Conservation (phyloP, 371 early-diverging fungal species). For the Mucor irregularis region DNA sequence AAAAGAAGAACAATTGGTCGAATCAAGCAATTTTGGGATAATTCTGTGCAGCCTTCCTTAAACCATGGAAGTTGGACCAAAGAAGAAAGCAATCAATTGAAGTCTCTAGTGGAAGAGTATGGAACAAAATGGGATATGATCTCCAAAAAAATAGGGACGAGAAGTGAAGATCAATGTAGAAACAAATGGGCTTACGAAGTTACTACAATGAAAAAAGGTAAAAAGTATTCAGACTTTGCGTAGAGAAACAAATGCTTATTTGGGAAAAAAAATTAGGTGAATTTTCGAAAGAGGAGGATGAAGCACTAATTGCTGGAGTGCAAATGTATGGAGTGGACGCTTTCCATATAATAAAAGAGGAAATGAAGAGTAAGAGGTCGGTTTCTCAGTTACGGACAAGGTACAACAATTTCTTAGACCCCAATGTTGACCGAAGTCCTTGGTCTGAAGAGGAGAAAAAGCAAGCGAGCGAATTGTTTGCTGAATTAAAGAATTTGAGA, state of each 20-base stretch:
- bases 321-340: conserved; percentile 9
- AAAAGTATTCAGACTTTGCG: no score
- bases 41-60: conserved; percentile 15
- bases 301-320: conserved; percentile 11
- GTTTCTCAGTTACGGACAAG: conserved; percentile 12
- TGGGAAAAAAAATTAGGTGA: conserved; percentile 1
- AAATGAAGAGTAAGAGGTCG: conserved; percentile 13
- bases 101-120: background rate
- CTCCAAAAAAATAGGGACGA: conserved; percentile 2
- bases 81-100: conserved; percentile 6
- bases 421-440: conserved; percentile 35
- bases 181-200: conserved; percentile 24
- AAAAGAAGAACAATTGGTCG: conserved; percentile 7
- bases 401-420: conserved; percentile 34
- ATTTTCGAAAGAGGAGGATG: conserved; percentile 22
- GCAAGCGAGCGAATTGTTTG: background rate
- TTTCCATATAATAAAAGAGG: conserved; percentile 18
- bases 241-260: background rate
- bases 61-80: conserved; percentile 19
- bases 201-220: conserved; percentile 16
- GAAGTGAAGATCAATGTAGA: conserved; percentile 24
- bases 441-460: conserved; percentile 40
- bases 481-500: conserved; percentile 2
- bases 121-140: conserved; percentile 14
- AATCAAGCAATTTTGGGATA: conserved; percentile 13